Base-by-base conservation (phyloP, 2,329 filamentous ascomycete species). In the Myriosclerotinia curreyana region DNA sequence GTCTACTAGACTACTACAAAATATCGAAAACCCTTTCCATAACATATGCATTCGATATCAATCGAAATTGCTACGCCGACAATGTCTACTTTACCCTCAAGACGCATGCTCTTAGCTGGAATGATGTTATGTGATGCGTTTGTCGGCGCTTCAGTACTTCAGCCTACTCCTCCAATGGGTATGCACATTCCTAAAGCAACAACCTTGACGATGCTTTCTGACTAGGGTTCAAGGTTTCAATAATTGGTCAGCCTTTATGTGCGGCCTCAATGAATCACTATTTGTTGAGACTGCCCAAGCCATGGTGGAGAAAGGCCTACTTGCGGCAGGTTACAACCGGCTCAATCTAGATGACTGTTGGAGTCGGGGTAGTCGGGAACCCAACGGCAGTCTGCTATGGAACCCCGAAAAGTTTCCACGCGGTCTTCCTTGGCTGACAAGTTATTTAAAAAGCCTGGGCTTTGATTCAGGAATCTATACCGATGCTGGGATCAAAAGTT, bases 291-390 rank as follows among this genome's bases (percentile, higher is more conserved):
- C 79, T 0, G 80, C 80, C 3, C 75, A 81, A 48, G 73, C 78
- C 22, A 81, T 84, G 64, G 75, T 82, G 31, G 74, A 78, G 8
- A 74, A 79, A 5, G 82, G 80, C 7, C 75, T 83, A 8, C 76
- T 79, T 66, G 79, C 80, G 48, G 78, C 78, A 12, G 83, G 83
- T 5, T 86, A 86, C 70, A 74, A 79, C 34, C 83, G 85, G 56
- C 79, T 86, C 66, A 85, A 85, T 64, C 79, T 85, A 62, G 85
- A 88, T 70, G 86, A 89, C 71, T 87, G 85, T 75, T 89, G 82
- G 82, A 80, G 78, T 15, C 69, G 78, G 55, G 78, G 81, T 66
- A 69, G 83, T 64, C 69, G 72, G 25, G 73, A 68, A 14, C 80
- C 77, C 0, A 73, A 77, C 11, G 76, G 80, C 5, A 71, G 69